phyloP scores from a whole-genome alignment of 129 eudicot species.

The Cynara cardunculus region DNA sequence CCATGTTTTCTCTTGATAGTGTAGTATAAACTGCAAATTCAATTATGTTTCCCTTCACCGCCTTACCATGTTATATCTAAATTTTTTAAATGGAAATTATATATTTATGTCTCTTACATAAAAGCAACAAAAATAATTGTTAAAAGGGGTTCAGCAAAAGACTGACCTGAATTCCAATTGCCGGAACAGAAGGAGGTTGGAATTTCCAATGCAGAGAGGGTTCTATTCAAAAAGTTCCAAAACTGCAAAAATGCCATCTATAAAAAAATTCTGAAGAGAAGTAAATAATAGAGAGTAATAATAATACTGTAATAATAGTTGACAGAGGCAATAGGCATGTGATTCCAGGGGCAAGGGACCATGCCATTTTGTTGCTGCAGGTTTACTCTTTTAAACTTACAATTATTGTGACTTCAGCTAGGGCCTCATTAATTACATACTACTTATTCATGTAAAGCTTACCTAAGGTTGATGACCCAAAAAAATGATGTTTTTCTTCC shows the following conservation, averaged over 20 bases:
- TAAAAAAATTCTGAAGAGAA: conserved; percentile 18
- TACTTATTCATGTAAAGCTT: conserved; percentile 4
- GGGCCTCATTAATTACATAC: conserved; percentile 13
- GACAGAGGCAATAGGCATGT: conserved; percentile 57
- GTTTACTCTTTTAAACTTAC: conserved; percentile 24
- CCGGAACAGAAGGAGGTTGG: conserved; percentile 44
- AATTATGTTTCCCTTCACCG: background rate
- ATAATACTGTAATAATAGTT: conserved; percentile 19
- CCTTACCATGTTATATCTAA: conserved; percentile 3
- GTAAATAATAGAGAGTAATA: conserved; percentile 6
- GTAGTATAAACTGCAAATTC: background rate
- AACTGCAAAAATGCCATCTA: conserved; percentile 28
- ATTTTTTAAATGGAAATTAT: background rate
- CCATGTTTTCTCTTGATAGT: background rate
- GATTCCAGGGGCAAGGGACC: conserved; percentile 38
- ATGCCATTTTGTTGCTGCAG: conserved; percentile 39
- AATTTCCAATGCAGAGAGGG: conserved; percentile 43
- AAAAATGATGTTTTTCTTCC: background rate
- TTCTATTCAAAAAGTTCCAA: conserved; percentile 32
- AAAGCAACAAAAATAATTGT: conserved; percentile 15
- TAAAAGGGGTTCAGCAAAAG: conserved; percentile 5
- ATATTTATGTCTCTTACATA: background rate
- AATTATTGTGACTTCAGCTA: conserved; percentile 15
- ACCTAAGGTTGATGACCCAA: conserved; percentile 5
- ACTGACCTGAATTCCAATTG: conserved; percentile 43